A percentile compares a stretch with the other conserved stretches of the same genome.
These are phyloP conservation scores for Ogataea pignaliae DNA, from an alignment of 805 yeast species.

Conservation along the genomic window DNA sequence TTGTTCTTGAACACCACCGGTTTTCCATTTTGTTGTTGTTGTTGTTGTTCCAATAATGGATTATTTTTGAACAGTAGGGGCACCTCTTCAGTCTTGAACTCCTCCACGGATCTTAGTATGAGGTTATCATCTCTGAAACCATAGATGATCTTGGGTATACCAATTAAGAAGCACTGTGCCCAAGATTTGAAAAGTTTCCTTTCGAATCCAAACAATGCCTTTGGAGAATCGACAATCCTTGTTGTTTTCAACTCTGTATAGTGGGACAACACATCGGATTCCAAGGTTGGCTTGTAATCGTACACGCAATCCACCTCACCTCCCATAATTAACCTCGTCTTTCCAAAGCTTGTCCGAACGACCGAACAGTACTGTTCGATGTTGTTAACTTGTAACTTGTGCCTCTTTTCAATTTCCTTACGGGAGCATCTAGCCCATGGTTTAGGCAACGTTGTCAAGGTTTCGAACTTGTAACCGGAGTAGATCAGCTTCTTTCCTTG, in stretches of 20 bases:
- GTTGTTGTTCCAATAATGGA: constrained; percentile 30
- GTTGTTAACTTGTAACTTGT: constrained; percentile 56
- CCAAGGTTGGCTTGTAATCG: constrained; percentile 59
- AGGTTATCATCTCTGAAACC: constrained; percentile 82
- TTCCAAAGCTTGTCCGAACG: constrained; percentile 83
- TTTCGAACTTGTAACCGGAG: constrained; percentile 84
- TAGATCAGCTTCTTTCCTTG: constrained; percentile 40
- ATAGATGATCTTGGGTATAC: constrained; percentile 73
- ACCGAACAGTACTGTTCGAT: constrained; percentile 76
- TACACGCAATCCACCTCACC: constrained; percentile 92
- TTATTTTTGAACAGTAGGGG: constrained; percentile 63
- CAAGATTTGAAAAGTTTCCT: constrained; percentile 74
- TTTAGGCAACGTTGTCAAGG: constrained; percentile 63
- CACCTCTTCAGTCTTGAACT: constrained; percentile 69
- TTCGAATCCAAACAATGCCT: constrained; percentile 65
- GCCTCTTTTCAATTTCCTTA: constrained; percentile 61
- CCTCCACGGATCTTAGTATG: constrained; percentile 64
- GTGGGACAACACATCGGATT: constrained; percentile 52
- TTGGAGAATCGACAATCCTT: constrained; percentile 47
- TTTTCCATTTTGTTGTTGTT: constrained; percentile 27
- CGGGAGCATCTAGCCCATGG: constrained; percentile 74
- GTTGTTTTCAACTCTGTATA: constrained; percentile 85
- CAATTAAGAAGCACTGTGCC: constrained; percentile 91
- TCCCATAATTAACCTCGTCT: constrained; percentile 60
- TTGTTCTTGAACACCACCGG: constrained; percentile 43